phyloP scores from a whole-genome alignment of 768 basidiomycete species.

The Naematelia encephala region DNA sequence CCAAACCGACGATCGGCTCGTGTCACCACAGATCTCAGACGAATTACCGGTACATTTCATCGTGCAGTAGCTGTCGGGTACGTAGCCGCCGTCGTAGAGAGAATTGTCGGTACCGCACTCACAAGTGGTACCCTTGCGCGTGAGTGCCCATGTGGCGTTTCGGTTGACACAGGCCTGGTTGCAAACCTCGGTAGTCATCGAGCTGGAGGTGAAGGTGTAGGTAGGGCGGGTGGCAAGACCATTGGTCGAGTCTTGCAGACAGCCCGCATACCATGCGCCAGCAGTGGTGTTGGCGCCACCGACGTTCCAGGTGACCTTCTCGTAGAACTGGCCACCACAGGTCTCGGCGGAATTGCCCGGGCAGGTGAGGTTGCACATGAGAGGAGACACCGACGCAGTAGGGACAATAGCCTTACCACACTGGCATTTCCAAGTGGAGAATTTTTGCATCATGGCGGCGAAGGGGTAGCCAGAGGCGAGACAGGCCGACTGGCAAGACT shows the following conservation, averaged over 20 bases:
- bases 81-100: conserved; percentile 20
- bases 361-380: conserved; percentile 20
- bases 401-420: conserved; percentile 21
- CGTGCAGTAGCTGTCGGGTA: conserved; percentile 32
- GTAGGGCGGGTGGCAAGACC: conserved; percentile 20
- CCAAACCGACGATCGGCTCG: background rate
- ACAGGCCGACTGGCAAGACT: conserved; percentile 21
- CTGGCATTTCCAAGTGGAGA: conserved; percentile 16
- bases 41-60: conserved; percentile 36
- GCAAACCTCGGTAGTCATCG: conserved; percentile 41
- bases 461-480: conserved; percentile 11
- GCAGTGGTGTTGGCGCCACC: conserved; percentile 17
- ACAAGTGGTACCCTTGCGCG: conserved; percentile 29
- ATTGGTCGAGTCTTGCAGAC: conserved; percentile 9
- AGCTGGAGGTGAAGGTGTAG: conserved; percentile 29
- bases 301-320: conserved; percentile 18
- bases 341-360: conserved; percentile 30
- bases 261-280: conserved; percentile 10
- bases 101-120: conserved; percentile 35
- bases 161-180: conserved; percentile 30
- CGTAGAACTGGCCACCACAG: conserved; percentile 25
- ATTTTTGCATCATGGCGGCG: conserved; percentile 9
- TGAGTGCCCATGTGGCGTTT: conserved; percentile 38
- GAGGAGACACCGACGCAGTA: conserved; percentile 1
- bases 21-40: conserved; percentile 34